Base-by-base conservation (phyloP, 2,329 filamentous ascomycete genomes). In the Xylariomycetidae sp. region DNA sequence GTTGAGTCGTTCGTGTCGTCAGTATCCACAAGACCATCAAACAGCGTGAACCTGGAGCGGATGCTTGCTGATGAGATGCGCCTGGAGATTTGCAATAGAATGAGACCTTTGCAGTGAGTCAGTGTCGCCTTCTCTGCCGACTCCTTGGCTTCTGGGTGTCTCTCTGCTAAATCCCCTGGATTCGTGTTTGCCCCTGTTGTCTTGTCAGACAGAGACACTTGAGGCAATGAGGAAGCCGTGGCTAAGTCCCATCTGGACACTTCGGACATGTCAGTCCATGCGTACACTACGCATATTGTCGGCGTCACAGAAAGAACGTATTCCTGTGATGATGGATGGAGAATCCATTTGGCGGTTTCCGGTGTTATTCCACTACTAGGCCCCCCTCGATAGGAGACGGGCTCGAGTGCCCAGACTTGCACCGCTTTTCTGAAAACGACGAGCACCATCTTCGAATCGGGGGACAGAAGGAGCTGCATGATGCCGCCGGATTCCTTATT, bases 371-470 rank as follows among this genome's bases (percentile, higher is more conserved):
- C 17, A 8, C 12, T 12, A 2, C 6, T 10, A 11, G 14, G 11
- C 16, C 17, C 2, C 23, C 9, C n/a, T 6, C 10, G 14, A 14
- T n/a, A 10, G 11, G n/a, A 16, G 14, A 13, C 31, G 15, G 31
- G 31, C 10, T 33, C 9, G 5, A 33, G 5, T 5, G 16, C 19
- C 31, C 31, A 33, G 4, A 33, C 9, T 15, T 33, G 31, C 23
- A 19, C 25, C 9, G 4, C 10, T 11, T 33, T 17, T 1, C 17
- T 16, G 15, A 27, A 33, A n/a, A 17, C 23, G 9, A 33, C 31
- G 7, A 33, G 22, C 5, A 33, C n/a, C 10, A 16, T n/a, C 12
- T 7, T 19, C 9, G 31, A 33, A 15, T 33, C 25, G 9, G 15
- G 25, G 2, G 31, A 33, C 5, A 27, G n/a, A 7, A 33, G 31